Conservation (phyloP, 2,329 filamentous ascomycete species). For the Neobulgaria alba region DNA sequence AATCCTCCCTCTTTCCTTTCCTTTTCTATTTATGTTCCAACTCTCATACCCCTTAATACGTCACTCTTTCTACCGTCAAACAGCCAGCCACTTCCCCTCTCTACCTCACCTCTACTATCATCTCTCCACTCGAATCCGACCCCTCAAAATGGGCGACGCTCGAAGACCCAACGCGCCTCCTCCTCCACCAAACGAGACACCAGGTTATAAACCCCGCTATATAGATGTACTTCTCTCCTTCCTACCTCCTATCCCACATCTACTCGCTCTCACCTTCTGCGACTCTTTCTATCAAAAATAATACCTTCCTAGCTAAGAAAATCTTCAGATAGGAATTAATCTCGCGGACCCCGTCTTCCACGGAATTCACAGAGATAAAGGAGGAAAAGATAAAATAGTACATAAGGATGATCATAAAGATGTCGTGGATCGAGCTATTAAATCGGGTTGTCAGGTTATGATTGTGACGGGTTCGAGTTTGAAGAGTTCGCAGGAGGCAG, state of each 20-base stretch:
- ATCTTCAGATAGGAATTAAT: conserved; percentile 76
- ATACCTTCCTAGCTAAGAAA: neutral
- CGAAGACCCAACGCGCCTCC: neutral
- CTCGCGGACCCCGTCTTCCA: conserved; percentile 86
- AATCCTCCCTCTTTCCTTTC: too few species aligned
- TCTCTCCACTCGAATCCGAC: too few species aligned
- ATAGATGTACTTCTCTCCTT: conserved; percentile 47
- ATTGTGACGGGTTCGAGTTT: conserved; percentile 92
- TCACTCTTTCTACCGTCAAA: too few species aligned
- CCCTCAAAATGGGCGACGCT: too few species aligned
- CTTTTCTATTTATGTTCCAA: too few species aligned
- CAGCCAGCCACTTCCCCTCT: too few species aligned
- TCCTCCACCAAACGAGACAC: neutral
- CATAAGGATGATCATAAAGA: conserved; percentile 67
- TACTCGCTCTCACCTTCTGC: neutral
- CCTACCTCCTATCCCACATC: neutral
- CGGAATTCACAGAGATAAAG: conserved; percentile 74
- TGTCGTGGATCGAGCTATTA: conserved; percentile 68
- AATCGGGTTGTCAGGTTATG: conserved; percentile 77
- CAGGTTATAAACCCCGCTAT: conserved; percentile 40
- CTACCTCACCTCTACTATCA: too few species aligned
- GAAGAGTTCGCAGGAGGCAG: conserved; percentile 63
- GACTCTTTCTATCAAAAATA: neutral
- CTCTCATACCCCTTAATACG: too few species aligned
- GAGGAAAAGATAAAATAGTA: conserved; percentile 62